These are phyloP conservation scores for Otatea glauca DNA, from an alignment of 176 grass and related monocot genomes.

Conservation along the genomic window DNA sequence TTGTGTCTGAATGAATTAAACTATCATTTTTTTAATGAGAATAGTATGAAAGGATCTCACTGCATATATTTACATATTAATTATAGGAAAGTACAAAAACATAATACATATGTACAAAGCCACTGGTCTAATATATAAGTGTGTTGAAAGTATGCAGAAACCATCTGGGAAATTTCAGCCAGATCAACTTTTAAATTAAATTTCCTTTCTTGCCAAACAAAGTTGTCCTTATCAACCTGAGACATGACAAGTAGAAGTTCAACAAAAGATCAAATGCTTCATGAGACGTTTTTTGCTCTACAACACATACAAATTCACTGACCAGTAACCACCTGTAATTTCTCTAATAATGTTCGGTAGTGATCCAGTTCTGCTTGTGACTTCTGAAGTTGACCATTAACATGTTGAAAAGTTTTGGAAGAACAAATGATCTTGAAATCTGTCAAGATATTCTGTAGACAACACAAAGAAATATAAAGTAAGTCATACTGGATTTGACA, in stretches of 20 bases:
- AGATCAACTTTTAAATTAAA: constrained; percentile 72
- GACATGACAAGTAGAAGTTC: constrained; percentile 43
- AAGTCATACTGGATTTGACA: not conserved
- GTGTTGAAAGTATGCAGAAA: constrained; percentile 61
- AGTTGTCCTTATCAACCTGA: constrained; percentile 86
- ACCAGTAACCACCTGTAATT: constrained; percentile 97
- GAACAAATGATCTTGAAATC: constrained; percentile 83
- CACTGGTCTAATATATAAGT: too few relatives aligned
- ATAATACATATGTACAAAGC: too few relatives aligned
- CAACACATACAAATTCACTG: constrained; percentile 44
- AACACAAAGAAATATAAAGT: constrained; percentile 14
- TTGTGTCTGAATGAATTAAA: too few relatives aligned
- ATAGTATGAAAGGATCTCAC: too few relatives aligned
- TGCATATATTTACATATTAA: too few relatives aligned
- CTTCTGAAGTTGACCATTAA: constrained; percentile 69
- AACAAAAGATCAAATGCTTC: constrained; percentile 23
- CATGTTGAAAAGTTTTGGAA: constrained; percentile 73
- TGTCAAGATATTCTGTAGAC: constrained; percentile 76
- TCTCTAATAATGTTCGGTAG: constrained; percentile 60
- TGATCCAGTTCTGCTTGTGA: constrained; percentile 71
- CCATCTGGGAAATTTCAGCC: constrained; percentile 64
- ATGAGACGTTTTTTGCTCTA: constrained; percentile 1
- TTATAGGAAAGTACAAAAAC: too few relatives aligned
- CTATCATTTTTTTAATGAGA: too few relatives aligned
- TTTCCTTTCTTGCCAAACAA: constrained; percentile 84